phyloP scores from a whole-genome alignment of 2,329 filamentous ascomycete genomes.

The Periconia macrospinosa region DNA sequence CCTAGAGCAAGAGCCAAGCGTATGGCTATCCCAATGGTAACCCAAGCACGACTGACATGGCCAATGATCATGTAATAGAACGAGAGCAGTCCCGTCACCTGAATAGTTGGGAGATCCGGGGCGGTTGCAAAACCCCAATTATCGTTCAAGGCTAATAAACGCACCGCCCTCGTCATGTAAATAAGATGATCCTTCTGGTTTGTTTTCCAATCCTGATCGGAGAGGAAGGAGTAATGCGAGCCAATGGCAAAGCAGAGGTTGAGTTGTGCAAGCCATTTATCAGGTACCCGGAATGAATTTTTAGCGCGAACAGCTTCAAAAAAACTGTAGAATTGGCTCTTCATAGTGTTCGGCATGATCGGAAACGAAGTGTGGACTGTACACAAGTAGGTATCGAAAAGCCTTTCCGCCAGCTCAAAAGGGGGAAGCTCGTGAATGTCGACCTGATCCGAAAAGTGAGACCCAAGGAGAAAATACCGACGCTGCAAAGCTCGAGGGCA shows the following conservation, averaged over 20 bases:
- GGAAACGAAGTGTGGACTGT: constrained; percentile 27
- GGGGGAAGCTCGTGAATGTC: constrained; percentile 29
- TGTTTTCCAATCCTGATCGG: constrained; percentile 19
- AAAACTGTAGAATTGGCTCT: constrained; percentile 6
- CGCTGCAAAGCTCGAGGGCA: background rate
- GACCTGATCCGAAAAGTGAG: constrained; percentile 3
- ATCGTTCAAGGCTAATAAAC: constrained; percentile 23
- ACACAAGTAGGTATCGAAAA: constrained; percentile 35
- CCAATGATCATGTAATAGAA: constrained; percentile 32
- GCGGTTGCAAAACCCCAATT: constrained; percentile 24
- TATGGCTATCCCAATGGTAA: constrained; percentile 40
- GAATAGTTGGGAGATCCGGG: constrained; percentile 42
- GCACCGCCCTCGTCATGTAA: constrained; percentile 38
- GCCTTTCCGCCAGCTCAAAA: constrained; percentile 21
- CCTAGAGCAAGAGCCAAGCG: constrained; percentile 42
- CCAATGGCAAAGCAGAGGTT: constrained; percentile 46
- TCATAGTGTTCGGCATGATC: constrained; percentile 19
- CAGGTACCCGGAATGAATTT: constrained; percentile 1
- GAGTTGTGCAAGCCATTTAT: constrained; percentile 31
- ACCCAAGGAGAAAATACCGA: background rate
- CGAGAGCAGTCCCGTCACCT: constrained; percentile 34
- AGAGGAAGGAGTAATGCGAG: constrained; percentile 33
- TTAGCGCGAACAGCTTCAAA: background rate
- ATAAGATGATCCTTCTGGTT: constrained; percentile 29
- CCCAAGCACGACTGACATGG: constrained; percentile 37